phyloP scores from a whole-genome alignment of 257 asterid species.

The Capsicum chinense region DNA sequence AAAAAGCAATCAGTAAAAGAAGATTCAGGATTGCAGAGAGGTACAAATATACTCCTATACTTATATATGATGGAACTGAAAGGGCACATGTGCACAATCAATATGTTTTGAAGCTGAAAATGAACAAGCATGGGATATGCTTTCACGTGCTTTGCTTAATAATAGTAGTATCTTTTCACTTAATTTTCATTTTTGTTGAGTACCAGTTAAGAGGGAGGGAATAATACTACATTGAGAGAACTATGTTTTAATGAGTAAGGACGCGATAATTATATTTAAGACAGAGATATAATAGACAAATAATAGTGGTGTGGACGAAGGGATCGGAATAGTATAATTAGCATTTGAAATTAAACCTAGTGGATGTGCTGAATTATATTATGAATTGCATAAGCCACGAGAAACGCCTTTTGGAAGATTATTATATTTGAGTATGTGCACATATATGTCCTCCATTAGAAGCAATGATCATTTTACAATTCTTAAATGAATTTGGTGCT shows the following conservation, averaged over 20 bases:
- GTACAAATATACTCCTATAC: neutral
- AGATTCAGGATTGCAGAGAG: neutral
- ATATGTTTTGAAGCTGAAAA: constrained; percentile 19
- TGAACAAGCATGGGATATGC: neutral
- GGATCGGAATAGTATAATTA: no score
- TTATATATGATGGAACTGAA: neutral
- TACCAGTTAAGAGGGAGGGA: no score
- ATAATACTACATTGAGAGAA: no score
- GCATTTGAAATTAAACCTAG: no score
- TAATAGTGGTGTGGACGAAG: neutral
- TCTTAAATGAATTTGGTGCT: neutral
- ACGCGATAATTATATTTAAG: no score
- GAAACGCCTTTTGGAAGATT: neutral
- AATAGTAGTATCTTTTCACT: no score
- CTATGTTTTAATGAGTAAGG: no score
- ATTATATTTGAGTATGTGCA: no score
- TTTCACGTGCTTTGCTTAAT: constrained; percentile 21
- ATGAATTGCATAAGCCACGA: neutral
- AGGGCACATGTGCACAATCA: constrained; percentile 18
- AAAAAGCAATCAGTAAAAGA: neutral
- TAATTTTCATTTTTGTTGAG: no score
- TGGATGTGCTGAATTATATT: neutral
- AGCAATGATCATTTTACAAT: neutral
- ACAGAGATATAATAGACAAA: neutral
- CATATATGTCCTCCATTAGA: neutral